Conservation (phyloP, 805 yeast genomes). For the Suhomyces faveliae region DNA sequence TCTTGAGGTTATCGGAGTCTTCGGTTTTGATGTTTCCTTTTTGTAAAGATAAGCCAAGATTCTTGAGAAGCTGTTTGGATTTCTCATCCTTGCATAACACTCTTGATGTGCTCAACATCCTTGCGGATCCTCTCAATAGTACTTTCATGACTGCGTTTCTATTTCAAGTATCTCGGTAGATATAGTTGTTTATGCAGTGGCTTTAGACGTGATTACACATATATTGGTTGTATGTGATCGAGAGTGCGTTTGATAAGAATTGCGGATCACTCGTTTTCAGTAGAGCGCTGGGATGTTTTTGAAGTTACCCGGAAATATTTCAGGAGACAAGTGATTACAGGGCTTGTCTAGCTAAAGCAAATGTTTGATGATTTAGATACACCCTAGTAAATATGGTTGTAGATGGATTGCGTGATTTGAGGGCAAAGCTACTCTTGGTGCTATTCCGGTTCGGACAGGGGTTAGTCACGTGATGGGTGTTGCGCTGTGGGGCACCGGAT, state of each 20-base stretch:
- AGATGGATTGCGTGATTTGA: neutral
- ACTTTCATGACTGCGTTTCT: neutral
- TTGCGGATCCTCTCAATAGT: neutral
- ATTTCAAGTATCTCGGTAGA: neutral
- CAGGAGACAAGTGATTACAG: neutral
- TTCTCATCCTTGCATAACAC: slow-evolving; percentile 9
- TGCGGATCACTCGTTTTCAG: slow-evolving; percentile 2
- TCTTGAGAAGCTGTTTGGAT: slow-evolving; percentile 23
- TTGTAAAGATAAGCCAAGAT: slow-evolving; percentile 31
- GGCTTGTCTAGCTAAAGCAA: neutral
- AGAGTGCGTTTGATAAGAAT: neutral
- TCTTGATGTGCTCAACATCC: neutral
- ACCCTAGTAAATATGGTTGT: neutral
- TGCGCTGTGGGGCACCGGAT: neutral
- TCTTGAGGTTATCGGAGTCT: slow-evolving; percentile 3
- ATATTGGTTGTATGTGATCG: neutral
- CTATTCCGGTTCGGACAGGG: neutral
- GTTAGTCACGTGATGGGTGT: neutral
- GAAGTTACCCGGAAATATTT: slow-evolving; percentile 2
- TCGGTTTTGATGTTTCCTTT: slow-evolving; percentile 27
- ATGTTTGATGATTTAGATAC: neutral
- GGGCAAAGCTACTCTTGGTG: neutral
- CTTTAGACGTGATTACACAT: neutral
- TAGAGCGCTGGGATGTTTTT: too few relatives aligned
- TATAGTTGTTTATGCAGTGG: neutral